Base-by-base conservation (phyloP, 371 early-diverging fungal genomes). In the Amoeboradix gromovi region DNA sequence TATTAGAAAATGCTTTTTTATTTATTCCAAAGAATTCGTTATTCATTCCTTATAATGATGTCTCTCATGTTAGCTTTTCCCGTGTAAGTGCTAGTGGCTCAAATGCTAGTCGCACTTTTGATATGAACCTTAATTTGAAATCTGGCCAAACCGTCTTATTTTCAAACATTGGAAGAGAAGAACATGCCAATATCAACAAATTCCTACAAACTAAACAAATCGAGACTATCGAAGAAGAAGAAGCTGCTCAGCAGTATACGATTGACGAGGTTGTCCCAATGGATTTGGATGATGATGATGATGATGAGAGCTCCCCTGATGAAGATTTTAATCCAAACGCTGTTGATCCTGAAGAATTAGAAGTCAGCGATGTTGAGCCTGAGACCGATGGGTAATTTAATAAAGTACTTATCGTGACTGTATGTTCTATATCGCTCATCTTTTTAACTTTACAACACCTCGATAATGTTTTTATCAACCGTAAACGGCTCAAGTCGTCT, bases 11-110 rank as follows among this genome's bases (percentile, higher is more conserved):
- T 73, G 85, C 86, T 29, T 83, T 98, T 72, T 69, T 98, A 66
- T 95, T 97, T 74, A 83, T 97, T 66, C 94, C 97, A 66, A 98
- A 98, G 75, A 94, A 94, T 0, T 81, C 92, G 29, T 87, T 89
- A 66, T 86, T 84, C 65, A 87, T 99, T 66, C 84, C 91, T 12
- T 83, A 87, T 71, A 75, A 78, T 30, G 92, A 93, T 30, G 92
- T 98, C 66, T 78, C 83, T 31, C 81, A 82, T 28, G 89, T 99
- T 28, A 89, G 89, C 22, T 99, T 99, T 78, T 85, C 90, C 31
- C 87, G 94, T 71, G 87, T 91, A 0, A 85, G 82, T 12, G 79
- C 81, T 29, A 78, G 84, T 0, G 81, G 81, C 16, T 80, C 80
- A 0, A 81, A 82, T 28, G 81, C 87, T 1, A 81, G 78, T 5